Base-by-base conservation (phyloP, 441 rosid species). In the Viola pubescens region DNA sequence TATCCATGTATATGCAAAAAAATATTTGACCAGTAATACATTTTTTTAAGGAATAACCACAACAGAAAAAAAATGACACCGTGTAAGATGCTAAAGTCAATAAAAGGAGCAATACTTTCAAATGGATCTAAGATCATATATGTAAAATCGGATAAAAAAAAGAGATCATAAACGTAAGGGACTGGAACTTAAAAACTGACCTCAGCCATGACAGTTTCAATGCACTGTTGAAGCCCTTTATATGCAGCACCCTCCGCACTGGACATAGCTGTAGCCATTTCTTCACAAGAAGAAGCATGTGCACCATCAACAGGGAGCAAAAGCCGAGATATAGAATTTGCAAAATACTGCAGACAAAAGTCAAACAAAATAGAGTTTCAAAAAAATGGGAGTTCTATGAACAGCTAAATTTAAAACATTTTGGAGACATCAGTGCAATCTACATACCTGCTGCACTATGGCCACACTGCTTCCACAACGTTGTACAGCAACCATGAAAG, bases 201-300 rank as follows among this genome's bases (percentile, higher is more conserved):
- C 98, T 94, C 99, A 56, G 99, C 96, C 91, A 88, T 88, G 69
- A 94, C 95, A 79, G 97, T 94, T 78, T 94, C 99, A 63, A 90
- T 94, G 81, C 99, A 94, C 70, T 84, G 96, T 70, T 90, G 97
- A 73, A 94, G 98, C 77, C 99, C 99, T 77, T 84, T 94, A 77
- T 88, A 85, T 63, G 97, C 98, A 77, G 99, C 98, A 73, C 80
- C 77, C 77, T 94, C 99, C 14, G 98, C 98, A 77, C 89, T 89
- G 64, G 98, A 82, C 92, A 94, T 82, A 66, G 98, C 96, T 34
- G 88, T 79, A 58, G 97, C 90, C 99, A 94, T 94, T 85, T 94
- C 97, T 85, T 94, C 99, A 64, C 98, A 87, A 50, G 98, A 84
- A 75, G 97, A 87, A 68, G 96, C 91, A 80, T 94, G 97, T 54